A percentile compares a stretch with the other conserved stretches of the same genome.
Evolutionary conservation across 768 basidiomycete species (phyloP).

Genomic region (Mycena rosella): DNA sequence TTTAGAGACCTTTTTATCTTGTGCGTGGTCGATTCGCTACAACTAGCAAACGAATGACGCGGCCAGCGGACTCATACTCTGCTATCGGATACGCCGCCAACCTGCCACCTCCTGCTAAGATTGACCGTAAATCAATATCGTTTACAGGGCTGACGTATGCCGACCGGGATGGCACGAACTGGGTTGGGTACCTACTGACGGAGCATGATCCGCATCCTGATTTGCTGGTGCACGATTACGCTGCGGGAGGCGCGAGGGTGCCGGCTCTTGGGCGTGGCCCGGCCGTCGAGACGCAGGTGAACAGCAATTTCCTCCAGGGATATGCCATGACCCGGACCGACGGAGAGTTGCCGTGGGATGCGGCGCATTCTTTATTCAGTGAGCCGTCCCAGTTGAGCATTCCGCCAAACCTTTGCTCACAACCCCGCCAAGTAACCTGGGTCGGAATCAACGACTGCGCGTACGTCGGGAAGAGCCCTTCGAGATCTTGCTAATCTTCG

Average conservation of each 20-base stretch:
- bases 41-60: neutral
- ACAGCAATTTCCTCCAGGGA: conserved; percentile 51
- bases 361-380: conserved; percentile 62
- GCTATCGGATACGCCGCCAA: conserved; percentile 50
- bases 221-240: conserved; percentile 70
- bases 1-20: conserved; percentile 65
- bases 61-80: conserved; percentile 72
- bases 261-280: conserved; percentile 55
- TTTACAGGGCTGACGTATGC: conserved; percentile 66
- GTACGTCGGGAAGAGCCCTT: conserved; percentile 45
- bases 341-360: conserved; percentile 52
- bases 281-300: conserved; percentile 33
- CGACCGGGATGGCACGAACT: conserved; percentile 64
- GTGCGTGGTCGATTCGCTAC: conserved; percentile 49
- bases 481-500: neutral
- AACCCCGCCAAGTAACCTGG: conserved; percentile 64
- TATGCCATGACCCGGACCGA: conserved; percentile 52
- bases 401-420: neutral
- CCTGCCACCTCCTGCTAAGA: conserved; percentile 50
- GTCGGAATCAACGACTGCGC: conserved; percentile 78
- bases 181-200: conserved; percentile 72
- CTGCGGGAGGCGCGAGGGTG: conserved; percentile 64
- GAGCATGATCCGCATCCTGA: conserved; percentile 54
- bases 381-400: conserved; percentile 27
- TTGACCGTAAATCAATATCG: conserved; percentile 60